Evolutionary conservation across 495 filamentous ascomycete species (phyloP).

Genomic region (Talaromyces nanjingensis): DNA sequence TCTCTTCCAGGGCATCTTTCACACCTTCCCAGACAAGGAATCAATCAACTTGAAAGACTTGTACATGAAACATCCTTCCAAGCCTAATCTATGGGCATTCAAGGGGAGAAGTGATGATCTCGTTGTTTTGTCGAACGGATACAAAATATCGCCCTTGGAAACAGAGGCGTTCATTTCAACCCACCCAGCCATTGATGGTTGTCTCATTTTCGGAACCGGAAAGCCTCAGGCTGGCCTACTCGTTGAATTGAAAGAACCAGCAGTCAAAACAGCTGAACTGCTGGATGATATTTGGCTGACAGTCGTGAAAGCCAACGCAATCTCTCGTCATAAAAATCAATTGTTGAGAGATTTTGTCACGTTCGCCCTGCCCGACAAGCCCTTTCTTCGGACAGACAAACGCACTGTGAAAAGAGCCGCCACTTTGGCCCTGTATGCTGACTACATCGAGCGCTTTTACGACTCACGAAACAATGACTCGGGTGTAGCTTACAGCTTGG

Average conservation of each 20-base stretch:
- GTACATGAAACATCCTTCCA: slow-evolving; percentile 11
- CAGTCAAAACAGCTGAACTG: slow-evolving; percentile 15
- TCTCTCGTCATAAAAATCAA: slow-evolving; percentile 22
- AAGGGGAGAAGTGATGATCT: slow-evolving; percentile 19
- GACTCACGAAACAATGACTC: neutral
- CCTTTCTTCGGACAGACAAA: slow-evolving; percentile 22
- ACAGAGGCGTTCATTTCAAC: slow-evolving; percentile 10
- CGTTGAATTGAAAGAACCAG: slow-evolving; percentile 18
- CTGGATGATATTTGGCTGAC: slow-evolving; percentile 21
- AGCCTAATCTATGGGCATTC: slow-evolving; percentile 16
- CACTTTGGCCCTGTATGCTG: slow-evolving; percentile 24
- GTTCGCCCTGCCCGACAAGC: slow-evolving; percentile 12
- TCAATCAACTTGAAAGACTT: slow-evolving; percentile 13
- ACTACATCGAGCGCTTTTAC: slow-evolving; percentile 22
- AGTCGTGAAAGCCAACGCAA: slow-evolving; percentile 16
- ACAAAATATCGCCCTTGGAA: slow-evolving; percentile 13
- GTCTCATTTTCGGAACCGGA: slow-evolving; percentile 14
- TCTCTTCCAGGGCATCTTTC: slow-evolving; percentile 43
- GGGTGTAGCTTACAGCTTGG: neutral
- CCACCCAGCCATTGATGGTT: slow-evolving; percentile 12
- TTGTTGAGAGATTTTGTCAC: slow-evolving; percentile 14
- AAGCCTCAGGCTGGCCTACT: slow-evolving; percentile 21
- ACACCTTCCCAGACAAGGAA: slow-evolving; percentile 38
- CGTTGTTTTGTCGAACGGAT: slow-evolving; percentile 17
- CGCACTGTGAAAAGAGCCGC: slow-evolving; percentile 24